phyloP scores from a whole-genome alignment of 1,284 basidiomycete species.

The Inonotus obliquus region DNA sequence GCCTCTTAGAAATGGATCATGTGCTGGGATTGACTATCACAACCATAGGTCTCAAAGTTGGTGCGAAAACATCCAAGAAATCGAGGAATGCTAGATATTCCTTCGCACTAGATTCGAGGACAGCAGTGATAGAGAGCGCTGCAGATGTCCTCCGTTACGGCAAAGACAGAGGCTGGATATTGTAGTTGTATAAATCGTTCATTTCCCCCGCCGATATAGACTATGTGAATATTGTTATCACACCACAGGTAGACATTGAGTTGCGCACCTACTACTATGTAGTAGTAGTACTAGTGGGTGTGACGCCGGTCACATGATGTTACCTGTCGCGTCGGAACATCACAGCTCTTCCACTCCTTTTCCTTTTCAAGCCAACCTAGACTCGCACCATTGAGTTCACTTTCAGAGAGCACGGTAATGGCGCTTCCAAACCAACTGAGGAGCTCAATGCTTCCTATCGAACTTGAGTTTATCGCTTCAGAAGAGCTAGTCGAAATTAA shows the following conservation, averaged over 20 bases:
- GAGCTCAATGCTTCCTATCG: slow-evolving; percentile 65
- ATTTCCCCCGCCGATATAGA: neutral
- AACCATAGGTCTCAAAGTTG: neutral
- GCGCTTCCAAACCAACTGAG: slow-evolving; percentile 52
- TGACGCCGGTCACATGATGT: neutral
- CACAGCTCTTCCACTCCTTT: neutral
- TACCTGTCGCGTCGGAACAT: slow-evolving; percentile 6
- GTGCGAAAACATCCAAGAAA: neutral
- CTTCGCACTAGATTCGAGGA: neutral
- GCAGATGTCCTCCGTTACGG: slow-evolving; percentile 29
- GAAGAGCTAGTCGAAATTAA: slow-evolving; percentile 80
- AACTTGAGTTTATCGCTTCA: slow-evolving; percentile 82
- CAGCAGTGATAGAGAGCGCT: slow-evolving; percentile 23
- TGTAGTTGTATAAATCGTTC: neutral
- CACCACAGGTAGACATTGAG: no score
- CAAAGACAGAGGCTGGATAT: slow-evolving; percentile 26
- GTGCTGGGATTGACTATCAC: slow-evolving; percentile 20
- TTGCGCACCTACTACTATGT: no score
- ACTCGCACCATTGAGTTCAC: neutral
- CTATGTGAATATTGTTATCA: neutral
- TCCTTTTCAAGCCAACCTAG: neutral
- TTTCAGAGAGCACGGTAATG: slow-evolving; percentile 38
- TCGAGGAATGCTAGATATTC: slow-evolving; percentile 10
- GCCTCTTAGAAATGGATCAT: slow-evolving; percentile 30
- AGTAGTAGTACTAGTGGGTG: neutral